phyloP scores from a whole-genome alignment of 345 rosid genomes.

The Acer yangbiense region DNA sequence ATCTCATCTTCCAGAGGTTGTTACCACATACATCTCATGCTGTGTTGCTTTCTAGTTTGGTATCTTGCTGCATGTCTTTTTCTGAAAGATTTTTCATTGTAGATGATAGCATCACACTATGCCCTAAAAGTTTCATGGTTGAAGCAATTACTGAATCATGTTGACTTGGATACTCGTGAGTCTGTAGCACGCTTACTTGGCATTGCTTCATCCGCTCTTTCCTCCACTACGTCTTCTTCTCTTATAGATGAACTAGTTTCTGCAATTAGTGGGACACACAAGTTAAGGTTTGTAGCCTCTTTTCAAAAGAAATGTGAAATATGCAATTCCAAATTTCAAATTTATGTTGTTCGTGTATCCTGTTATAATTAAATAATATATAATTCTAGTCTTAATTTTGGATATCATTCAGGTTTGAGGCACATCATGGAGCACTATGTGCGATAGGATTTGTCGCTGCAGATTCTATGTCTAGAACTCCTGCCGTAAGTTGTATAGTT shows the following conservation, averaged over 20 bases:
- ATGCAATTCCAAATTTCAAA: neutral
- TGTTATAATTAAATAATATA: neutral
- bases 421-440: constrained; percentile 71
- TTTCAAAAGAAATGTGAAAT: neutral
- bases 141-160: constrained; percentile 73
- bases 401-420: constrained; percentile 69
- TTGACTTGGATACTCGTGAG: constrained; percentile 88
- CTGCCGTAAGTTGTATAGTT: constrained; percentile 55
- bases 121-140: constrained; percentile 72
- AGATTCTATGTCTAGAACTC: constrained; percentile 53
- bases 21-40: constrained; percentile 9
- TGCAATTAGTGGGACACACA: constrained; percentile 47
- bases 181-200: constrained; percentile 90
- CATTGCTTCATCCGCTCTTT: constrained; percentile 81
- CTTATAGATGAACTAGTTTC: constrained; percentile 65
- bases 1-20: constrained; percentile 80
- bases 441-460: constrained; percentile 84
- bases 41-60: constrained; percentile 14
- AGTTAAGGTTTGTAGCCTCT: constrained; percentile 57
- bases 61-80: constrained; percentile 16
- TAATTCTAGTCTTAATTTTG: constrained; percentile 22
- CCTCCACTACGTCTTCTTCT: constrained; percentile 49
- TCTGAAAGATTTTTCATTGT: constrained; percentile 9
- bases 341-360: neutral
- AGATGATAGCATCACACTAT: constrained; percentile 78